Evolutionary conservation across 495 filamentous ascomycete genomes (phyloP), one percentile per base, ranked within the genome.

Genomic region (Lentithecium fluviatile): DNA sequence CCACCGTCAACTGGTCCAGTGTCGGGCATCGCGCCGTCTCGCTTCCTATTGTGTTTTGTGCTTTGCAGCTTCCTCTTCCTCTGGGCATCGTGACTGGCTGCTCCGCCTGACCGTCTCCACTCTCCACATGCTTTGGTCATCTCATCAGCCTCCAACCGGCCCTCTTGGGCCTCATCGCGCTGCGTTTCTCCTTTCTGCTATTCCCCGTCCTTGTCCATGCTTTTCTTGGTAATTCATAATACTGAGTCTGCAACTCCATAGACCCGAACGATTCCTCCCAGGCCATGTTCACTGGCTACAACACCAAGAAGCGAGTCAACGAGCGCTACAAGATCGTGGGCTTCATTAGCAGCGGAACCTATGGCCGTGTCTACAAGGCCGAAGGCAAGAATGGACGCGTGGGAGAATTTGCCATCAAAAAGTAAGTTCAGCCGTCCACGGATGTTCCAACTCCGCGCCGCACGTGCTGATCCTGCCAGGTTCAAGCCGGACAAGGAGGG

Each of bases 401-500:
- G 43, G 82, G 83, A 13, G 91, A 95, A 69, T 96, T 95, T 72
- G 93, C 93, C 53, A 97, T 97, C 76, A 97, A 97, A 75, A 96
- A 96, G 85, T 87, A 63, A 43, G 72, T 62, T 42, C 3, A 45
- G 11, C 15, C n/a, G n/a, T 10, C 29, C 29, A 2, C 11, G 29
- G 29, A 7, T 40, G 12, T 40, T 52, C 50, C 7, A 17, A 13
- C 23, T 37, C 20, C 56, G 15, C 23, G 15, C 26, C 11, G 11
- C 38, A 21, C 12, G 6, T 40, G 67, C 71, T 61, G 69, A 63
- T 46, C 6, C 12, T 48, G 65, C 48, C 62, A 90, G 87, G 65
- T 99, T 99, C 85, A 99, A 99, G 77, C 94, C 94, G 37, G 94
- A 99, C 75, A 97, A 97, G 77, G 94, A 99, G 75, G 94, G 93